A percentile compares a stretch with the other conserved stretches of the same genome.
Conservation (phyloP, 2,329 filamentous ascomycete species). For the Botryotinia narcissicola region DNA sequence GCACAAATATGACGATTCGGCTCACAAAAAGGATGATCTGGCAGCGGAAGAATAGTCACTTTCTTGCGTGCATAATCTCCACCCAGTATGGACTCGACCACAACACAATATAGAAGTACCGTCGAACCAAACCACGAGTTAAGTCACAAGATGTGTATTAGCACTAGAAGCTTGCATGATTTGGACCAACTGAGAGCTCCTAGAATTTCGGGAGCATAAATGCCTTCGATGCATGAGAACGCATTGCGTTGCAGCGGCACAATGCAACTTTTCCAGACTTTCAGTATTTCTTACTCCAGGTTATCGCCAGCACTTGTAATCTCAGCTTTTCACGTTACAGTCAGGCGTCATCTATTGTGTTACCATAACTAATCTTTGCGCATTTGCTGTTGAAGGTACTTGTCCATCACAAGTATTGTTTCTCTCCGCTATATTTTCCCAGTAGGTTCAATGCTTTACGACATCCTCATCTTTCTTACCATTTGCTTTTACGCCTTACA, state of each 20-base stretch:
- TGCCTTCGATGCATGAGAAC: constrained; percentile 8
- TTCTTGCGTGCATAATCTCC: constrained; percentile 12
- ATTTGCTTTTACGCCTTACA: not conserved
- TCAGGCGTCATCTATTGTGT: not conserved
- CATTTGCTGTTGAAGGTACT: not conserved
- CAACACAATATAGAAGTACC: not conserved
- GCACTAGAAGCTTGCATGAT: not conserved
- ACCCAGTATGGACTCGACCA: not conserved
- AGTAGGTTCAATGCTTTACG: not conserved
- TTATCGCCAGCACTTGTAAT: not conserved
- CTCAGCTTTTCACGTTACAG: not conserved
- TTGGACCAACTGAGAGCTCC: not conserved
- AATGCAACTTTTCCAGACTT: not conserved
- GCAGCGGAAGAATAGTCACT: constrained; percentile 12
- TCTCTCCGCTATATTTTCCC: not conserved
- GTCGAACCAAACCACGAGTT: not conserved
- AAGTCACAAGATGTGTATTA: constrained; percentile 6
- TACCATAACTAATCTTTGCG: not conserved
- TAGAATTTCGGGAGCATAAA: not conserved
- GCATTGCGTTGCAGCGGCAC: not conserved
- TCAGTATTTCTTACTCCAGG: not conserved
- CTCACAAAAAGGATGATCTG: constrained; percentile 11
- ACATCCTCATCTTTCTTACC: not conserved
- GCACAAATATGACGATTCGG: not conserved
- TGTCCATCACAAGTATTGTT: not conserved